Evolutionary conservation across 345 rosid genomes (phyloP).

Genomic region (Syzygium aqueum): DNA sequence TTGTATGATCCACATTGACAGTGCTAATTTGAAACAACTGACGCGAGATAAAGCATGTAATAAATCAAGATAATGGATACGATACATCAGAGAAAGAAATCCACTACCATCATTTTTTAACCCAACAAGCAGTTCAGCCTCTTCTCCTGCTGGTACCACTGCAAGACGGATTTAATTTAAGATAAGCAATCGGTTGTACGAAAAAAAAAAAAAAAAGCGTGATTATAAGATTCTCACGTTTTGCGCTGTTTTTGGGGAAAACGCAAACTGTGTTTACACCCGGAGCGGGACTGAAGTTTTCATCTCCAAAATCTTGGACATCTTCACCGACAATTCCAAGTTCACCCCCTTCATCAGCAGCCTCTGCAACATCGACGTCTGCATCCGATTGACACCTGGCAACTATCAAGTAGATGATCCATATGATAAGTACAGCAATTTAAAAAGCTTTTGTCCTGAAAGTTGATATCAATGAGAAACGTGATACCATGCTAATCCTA

Average conservation of each 20-base stretch:
- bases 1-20: not conserved
- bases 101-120: slow-evolving; percentile 77
- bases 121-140: slow-evolving; percentile 76
- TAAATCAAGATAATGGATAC: not conserved
- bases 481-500: not conserved
- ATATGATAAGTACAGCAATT: not conserved
- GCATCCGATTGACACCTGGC: slow-evolving; percentile 62
- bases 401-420: slow-evolving; percentile 26
- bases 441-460: not conserved
- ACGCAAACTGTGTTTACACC: slow-evolving; percentile 57
- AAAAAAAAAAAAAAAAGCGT: not conserved
- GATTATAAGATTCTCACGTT: slow-evolving; percentile 20
- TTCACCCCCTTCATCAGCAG: slow-evolving; percentile 50
- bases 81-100: not conserved
- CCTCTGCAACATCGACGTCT: slow-evolving; percentile 32
- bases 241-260: slow-evolving; percentile 75
- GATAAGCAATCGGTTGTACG: not conserved
- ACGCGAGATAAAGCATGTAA: not conserved
- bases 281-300: slow-evolving; percentile 46
- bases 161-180: slow-evolving; percentile 1
- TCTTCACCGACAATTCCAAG: slow-evolving; percentile 63
- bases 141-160: slow-evolving; percentile 79
- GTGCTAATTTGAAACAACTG: not conserved
- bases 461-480: not conserved
- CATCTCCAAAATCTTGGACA: slow-evolving; percentile 39